Conservation (phyloP, 441 rosid species). For the Jatropha multifida region DNA sequence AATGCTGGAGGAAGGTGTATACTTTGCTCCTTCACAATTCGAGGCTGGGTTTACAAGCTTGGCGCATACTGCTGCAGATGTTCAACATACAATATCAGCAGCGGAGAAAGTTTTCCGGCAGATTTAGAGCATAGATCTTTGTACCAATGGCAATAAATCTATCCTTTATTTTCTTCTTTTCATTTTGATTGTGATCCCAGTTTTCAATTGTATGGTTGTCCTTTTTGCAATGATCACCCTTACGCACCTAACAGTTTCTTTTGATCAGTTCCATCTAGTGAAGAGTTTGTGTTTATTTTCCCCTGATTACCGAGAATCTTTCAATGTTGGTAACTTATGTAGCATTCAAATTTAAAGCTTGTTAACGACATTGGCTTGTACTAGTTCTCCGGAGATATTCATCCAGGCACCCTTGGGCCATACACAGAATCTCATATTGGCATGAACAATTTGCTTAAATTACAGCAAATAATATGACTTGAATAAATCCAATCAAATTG, state of each 20-base stretch:
- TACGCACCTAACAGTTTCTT: conserved; percentile 18
- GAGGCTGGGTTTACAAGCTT: conserved; percentile 94
- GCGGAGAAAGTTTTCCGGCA: conserved; percentile 68
- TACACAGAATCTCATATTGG: not conserved
- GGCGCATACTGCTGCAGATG: conserved; percentile 76
- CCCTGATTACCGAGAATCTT: not conserved
- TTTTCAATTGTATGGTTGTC: conserved; percentile 6
- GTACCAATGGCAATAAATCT: not conserved
- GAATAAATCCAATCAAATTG: not conserved
- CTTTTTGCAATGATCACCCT: not conserved
- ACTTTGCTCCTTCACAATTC: conserved; percentile 87
- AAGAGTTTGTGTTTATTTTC: conserved; percentile 8
- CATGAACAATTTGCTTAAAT: not conserved
- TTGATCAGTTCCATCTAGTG: not conserved
- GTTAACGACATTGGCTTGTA: not conserved
- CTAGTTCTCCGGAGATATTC: not conserved
- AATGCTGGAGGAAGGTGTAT: conserved; percentile 89
- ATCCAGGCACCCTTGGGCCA: not conserved
- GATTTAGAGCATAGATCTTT: conserved; percentile 37
- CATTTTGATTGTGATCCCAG: not conserved
- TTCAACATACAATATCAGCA: conserved; percentile 67
- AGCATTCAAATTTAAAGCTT: conserved; percentile 5
- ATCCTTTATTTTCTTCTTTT: not conserved
- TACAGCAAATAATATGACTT: not conserved
- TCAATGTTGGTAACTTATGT: conserved; percentile 16